A percentile compares a stretch with the other conserved stretches of the same genome.
These are phyloP conservation scores for Kalmanozyma brasiliensis DNA, from an alignment of 1,284 basidiomycete species.

Conservation along the genomic window DNA sequence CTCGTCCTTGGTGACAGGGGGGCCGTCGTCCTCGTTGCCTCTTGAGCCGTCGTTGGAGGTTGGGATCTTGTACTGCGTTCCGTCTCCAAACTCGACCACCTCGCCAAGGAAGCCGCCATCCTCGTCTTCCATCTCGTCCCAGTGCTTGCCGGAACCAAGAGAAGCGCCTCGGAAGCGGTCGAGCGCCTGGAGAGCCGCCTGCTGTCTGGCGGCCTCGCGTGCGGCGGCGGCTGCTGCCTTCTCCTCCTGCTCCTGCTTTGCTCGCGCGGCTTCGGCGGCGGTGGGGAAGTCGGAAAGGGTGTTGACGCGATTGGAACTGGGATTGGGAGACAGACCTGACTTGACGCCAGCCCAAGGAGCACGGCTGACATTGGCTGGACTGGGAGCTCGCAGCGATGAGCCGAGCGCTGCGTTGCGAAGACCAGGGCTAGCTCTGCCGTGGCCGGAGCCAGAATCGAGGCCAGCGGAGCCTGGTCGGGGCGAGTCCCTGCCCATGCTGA, in stretches of 20 bases:
- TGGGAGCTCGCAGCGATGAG: conserved; percentile 27
- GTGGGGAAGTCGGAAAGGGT: conserved; percentile 63
- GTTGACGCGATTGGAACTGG: conserved; percentile 20
- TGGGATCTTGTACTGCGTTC: conserved; percentile 64
- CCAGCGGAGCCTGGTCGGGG: conserved; percentile 40
- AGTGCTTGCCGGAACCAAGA: conserved; percentile 58
- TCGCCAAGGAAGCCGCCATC: conserved; percentile 62
- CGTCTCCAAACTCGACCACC: conserved; percentile 66
- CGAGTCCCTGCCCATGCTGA: conserved; percentile 50
- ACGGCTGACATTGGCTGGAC: conserved; percentile 40
- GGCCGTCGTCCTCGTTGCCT: conserved; percentile 13
- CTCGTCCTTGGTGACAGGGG: conserved; percentile 59
- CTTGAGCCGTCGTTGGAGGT: conserved; percentile 36
- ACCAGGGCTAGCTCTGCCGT: conserved; percentile 48
- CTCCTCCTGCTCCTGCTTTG: conserved; percentile 61
- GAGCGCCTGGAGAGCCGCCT: conserved; percentile 53
- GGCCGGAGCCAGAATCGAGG: conserved; percentile 32
- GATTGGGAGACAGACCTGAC: conserved; percentile 22
- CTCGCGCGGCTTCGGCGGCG: conserved; percentile 61
- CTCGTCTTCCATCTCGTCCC: conserved; percentile 67
- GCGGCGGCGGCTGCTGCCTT: conserved; percentile 56
- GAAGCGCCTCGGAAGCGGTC: conserved; percentile 63
- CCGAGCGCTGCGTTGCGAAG: conserved; percentile 52
- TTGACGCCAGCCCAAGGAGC: conserved; percentile 60
- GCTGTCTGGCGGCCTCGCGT: conserved; percentile 51